These are phyloP conservation scores for Auricularia auricula-judae DNA, from an alignment of 768 basidiomycete genomes.

Conservation along the genomic window DNA sequence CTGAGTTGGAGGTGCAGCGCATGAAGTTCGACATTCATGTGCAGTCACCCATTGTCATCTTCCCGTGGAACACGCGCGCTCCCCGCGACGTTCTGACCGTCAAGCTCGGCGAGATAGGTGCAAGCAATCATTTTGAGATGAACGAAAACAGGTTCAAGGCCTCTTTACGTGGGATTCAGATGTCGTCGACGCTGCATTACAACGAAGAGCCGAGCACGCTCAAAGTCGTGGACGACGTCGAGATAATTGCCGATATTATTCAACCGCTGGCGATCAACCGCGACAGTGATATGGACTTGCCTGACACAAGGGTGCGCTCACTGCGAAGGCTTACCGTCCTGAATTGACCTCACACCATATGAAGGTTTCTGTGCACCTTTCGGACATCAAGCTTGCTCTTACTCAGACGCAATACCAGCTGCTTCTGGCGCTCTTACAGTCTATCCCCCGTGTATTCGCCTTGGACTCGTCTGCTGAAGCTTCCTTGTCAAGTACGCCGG, in stretches of 20 bases:
- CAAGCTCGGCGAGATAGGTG: slow-evolving; percentile 80
- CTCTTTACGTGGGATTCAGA: slow-evolving; percentile 70
- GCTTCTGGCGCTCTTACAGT: slow-evolving; percentile 51
- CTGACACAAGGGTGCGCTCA: slow-evolving; percentile 61
- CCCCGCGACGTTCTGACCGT: slow-evolving; percentile 65
- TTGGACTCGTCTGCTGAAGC: slow-evolving; percentile 30
- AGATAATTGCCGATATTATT: slow-evolving; percentile 54
- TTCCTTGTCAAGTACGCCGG: slow-evolving; percentile 7
- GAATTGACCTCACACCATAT: neutral
- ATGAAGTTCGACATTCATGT: slow-evolving; percentile 90
- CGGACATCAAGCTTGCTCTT: slow-evolving; percentile 73
- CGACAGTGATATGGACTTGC: slow-evolving; percentile 36
- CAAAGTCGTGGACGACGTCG: slow-evolving; percentile 88
- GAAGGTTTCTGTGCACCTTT: slow-evolving; percentile 62
- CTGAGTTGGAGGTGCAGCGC: slow-evolving; percentile 64
- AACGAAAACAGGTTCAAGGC: slow-evolving; percentile 53
- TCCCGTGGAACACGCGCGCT: slow-evolving; percentile 57
- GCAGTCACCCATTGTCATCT: slow-evolving; percentile 83
- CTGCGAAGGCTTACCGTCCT: neutral
- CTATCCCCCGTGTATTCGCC: slow-evolving; percentile 57
- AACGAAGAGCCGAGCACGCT: slow-evolving; percentile 40
- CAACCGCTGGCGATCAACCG: slow-evolving; percentile 52
- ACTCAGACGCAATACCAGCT: slow-evolving; percentile 77
- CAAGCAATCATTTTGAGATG: slow-evolving; percentile 61
- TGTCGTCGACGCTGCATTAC: slow-evolving; percentile 56